Evolutionary conservation across 441 rosid species (phyloP).

Genomic region (Raphanus hybrid): DNA sequence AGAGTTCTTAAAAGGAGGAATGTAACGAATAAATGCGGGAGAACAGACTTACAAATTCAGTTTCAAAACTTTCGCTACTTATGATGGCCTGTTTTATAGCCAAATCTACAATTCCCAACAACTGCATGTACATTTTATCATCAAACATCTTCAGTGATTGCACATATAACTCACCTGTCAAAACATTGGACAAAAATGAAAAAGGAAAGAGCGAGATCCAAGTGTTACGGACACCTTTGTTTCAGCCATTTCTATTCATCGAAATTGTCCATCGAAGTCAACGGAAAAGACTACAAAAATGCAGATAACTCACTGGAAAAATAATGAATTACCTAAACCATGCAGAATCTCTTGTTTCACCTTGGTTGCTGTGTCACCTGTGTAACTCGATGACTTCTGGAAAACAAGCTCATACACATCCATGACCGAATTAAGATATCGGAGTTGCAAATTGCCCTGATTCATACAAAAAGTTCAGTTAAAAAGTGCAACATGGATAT

Average conservation of each 20-base stretch:
- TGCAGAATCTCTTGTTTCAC: conserved; percentile 95
- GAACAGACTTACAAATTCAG: conserved; percentile 74
- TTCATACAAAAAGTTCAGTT: conserved; percentile 1
- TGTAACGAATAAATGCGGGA: not conserved
- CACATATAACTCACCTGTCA: conserved; percentile 85
- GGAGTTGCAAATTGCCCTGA: conserved; percentile 87
- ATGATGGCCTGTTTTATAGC: conserved; percentile 67
- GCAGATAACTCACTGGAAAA: not conserved
- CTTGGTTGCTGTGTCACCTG: conserved; percentile 66
- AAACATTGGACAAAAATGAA: conserved; percentile 32
- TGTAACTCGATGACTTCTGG: conserved; percentile 71
- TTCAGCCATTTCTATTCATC: conserved; percentile 13
- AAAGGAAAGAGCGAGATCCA: conserved; percentile 37
- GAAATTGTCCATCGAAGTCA: not conserved
- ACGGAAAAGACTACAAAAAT: conserved; percentile 1
- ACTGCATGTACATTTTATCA: conserved; percentile 72
- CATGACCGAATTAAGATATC: conserved; percentile 80
- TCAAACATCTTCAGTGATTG: conserved; percentile 94
- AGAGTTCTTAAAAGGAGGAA: conserved; percentile 23
- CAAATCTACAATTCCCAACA: conserved; percentile 75
- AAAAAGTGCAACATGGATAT: not conserved
- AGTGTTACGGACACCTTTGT: conserved; percentile 9
- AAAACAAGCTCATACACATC: conserved; percentile 85
- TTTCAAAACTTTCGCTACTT: conserved; percentile 66
- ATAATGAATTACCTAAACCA: conserved; percentile 72